phyloP scores from a whole-genome alignment of 2,329 filamentous ascomycete genomes.

The Metarhizium album region DNA sequence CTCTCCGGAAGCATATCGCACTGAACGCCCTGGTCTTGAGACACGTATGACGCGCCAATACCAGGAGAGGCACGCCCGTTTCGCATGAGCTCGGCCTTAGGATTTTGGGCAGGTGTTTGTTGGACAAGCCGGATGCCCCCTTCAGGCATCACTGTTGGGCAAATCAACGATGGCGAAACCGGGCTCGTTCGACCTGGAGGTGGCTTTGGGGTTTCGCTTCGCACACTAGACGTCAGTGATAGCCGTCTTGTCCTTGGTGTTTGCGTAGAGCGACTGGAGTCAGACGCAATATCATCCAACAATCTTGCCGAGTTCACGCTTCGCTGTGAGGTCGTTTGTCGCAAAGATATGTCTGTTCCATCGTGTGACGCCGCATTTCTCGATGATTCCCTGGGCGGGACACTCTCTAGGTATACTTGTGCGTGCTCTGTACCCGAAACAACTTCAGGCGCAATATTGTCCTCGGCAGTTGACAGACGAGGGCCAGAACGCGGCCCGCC shows the following conservation, averaged over 20 bases:
- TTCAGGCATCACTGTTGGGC: background rate
- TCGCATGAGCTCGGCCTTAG: background rate
- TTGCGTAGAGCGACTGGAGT: background rate
- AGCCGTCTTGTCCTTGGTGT: background rate
- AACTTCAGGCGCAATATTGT: background rate
- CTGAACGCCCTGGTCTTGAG: conserved; percentile 4
- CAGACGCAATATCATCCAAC: background rate
- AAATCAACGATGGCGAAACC: background rate
- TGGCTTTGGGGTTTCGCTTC: background rate
- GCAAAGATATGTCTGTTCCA: background rate
- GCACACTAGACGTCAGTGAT: background rate
- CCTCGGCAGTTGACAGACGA: background rate
- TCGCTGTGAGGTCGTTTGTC: background rate
- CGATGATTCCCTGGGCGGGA: conserved; percentile 13
- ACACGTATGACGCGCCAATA: background rate
- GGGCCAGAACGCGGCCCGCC: background rate
- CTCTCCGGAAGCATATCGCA: conserved; percentile 1
- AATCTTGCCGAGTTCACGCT: background rate
- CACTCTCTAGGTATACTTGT: conserved; percentile 7
- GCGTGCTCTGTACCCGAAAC: background rate
- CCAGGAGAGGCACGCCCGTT: background rate
- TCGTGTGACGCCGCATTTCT: conserved; percentile 2
- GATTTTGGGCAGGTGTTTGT: background rate
- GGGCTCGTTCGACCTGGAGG: background rate
- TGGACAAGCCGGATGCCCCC: conserved; percentile 4